Conservation (phyloP, 495 filamentous ascomycete genomes). For the Xylaria cubensis region DNA sequence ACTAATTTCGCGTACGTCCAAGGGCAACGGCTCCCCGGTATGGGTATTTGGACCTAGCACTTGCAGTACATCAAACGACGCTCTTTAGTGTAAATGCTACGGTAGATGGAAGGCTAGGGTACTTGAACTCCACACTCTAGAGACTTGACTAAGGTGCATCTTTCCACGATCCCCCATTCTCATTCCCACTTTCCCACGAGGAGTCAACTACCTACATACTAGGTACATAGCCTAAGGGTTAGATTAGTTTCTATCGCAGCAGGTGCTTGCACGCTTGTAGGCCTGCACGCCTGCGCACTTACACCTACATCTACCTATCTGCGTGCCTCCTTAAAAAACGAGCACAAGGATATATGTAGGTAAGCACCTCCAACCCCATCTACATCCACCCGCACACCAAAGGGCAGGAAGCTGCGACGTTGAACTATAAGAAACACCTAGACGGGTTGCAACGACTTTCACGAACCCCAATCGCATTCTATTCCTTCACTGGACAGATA, state of each 20-base stretch:
- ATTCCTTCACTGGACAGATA: neutral
- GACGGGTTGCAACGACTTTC: neutral
- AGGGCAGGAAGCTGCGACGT: neutral
- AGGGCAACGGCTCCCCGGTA: too few relatives aligned
- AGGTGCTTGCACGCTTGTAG: too few relatives aligned
- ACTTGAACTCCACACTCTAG: neutral
- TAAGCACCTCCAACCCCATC: constrained; percentile 1
- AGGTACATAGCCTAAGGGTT: neutral
- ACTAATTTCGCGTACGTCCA: too few relatives aligned
- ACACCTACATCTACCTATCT: neutral
- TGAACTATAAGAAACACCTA: neutral
- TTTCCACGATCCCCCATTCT: neutral
- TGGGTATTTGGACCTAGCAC: neutral
- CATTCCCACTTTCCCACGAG: neutral
- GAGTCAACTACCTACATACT: neutral
- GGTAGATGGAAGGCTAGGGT: neutral
- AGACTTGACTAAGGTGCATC: neutral
- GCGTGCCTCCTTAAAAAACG: neutral
- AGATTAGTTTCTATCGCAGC: neutral
- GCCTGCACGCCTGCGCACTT: neutral
- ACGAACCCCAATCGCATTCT: neutral
- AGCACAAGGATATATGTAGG: neutral
- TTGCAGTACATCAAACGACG: neutral
- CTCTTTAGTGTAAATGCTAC: neutral
- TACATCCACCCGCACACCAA: neutral